Conservation (phyloP, 202 grass and related monocot species). For the Musa balbisiana region DNA sequence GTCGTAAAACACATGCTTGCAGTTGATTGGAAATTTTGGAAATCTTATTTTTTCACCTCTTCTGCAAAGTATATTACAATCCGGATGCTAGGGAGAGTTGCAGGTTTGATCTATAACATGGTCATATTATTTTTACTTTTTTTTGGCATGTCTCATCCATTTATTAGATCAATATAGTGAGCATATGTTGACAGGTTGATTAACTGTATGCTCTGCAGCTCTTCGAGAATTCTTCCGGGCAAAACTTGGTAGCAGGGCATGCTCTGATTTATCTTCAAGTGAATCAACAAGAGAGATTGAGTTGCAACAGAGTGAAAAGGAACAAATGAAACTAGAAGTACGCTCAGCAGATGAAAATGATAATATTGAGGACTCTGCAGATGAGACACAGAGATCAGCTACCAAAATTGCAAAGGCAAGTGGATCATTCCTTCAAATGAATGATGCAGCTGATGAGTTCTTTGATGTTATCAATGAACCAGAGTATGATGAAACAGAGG, state of each 20-base stretch:
- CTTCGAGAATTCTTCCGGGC: conserved; percentile 79
- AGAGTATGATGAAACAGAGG: conserved; percentile 69
- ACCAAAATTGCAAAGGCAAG: conserved; percentile 41
- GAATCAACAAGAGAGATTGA: conserved; percentile 54
- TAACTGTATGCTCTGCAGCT: conserved; percentile 30
- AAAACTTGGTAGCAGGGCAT: conserved; percentile 66
- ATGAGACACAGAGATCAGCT: conserved; percentile 40
- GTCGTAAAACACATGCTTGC: conserved; percentile 99
- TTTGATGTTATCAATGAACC: conserved; percentile 96
- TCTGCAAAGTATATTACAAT: conserved; percentile 88
- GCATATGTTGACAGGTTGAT: background rate
- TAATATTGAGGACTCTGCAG: conserved; percentile 39
- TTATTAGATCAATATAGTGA: background rate
- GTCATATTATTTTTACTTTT: background rate
- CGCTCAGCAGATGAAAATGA: conserved; percentile 26
- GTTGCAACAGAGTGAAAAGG: conserved; percentile 39
- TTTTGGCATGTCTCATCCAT: background rate
- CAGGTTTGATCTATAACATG: conserved; percentile 37
- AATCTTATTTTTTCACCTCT: conserved; percentile 78
- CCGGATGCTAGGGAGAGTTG: conserved; percentile 84
- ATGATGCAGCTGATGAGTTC: conserved; percentile 79
- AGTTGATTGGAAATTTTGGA: conserved; percentile 99
- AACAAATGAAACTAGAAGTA: conserved; percentile 54
- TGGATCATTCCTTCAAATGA: conserved; percentile 67
- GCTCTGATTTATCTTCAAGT: conserved; percentile 63